Conservation (phyloP, 148 eudicot species). For the Selenicereus undatus region DNA sequence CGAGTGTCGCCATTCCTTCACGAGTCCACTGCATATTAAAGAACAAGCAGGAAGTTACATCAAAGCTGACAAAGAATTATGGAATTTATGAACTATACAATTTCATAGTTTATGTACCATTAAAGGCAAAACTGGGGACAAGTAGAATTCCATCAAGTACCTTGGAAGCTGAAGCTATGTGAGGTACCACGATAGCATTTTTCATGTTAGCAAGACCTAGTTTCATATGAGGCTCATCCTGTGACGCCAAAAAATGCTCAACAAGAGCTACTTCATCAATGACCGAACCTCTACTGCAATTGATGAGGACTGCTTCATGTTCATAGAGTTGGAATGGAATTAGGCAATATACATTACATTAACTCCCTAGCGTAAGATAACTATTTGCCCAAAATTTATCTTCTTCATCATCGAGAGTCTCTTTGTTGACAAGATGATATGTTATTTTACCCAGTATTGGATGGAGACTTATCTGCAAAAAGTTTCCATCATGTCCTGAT, state of each 20-base stretch:
- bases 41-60: constrained; percentile 12
- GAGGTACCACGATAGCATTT: constrained; percentile 92
- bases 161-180: constrained; percentile 98
- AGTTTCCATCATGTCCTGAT: constrained; percentile 40
- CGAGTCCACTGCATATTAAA: constrained; percentile 82
- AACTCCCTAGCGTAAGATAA: not conserved
- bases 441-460: constrained; percentile 92
- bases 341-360: not conserved
- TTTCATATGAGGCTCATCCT: constrained; percentile 98
- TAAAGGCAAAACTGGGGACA: too few relatives aligned
- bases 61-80: not conserved
- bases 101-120: too few relatives aligned
- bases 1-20: constrained; percentile 97
- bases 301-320: constrained; percentile 90
- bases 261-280: constrained; percentile 95
- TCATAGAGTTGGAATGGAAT: constrained; percentile 2
- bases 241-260: constrained; percentile 48
- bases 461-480: too few relatives aligned
- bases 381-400: constrained; percentile 30
- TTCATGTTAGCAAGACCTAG: constrained; percentile 96
- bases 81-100: constrained; percentile 9
- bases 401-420: constrained; percentile 93
- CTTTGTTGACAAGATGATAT: constrained; percentile 93
- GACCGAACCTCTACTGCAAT: constrained; percentile 98
- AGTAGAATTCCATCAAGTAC: too few relatives aligned